Base-by-base conservation (phyloP, 441 rosid genomes). In the Oxalis stricta region DNA sequence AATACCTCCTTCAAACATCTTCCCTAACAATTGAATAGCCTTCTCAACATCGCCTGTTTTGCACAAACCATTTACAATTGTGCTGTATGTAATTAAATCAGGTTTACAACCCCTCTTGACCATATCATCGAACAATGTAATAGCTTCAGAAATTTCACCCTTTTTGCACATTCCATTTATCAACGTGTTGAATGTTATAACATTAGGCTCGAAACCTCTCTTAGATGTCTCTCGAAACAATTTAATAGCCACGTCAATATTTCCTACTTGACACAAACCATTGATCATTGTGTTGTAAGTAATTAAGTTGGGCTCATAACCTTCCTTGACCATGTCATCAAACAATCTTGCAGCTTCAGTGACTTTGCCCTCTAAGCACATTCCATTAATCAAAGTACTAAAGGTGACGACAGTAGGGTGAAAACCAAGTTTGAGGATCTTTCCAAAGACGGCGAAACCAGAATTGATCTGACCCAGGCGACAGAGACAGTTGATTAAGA, bases 51-150 rank as follows among this genome's bases (percentile, higher is more conserved):
- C 19, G 23, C 42, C 29, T 33, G 15, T 18, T 11, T 14, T 12
- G 28, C 38, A 34, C 16, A 52, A 31, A 35, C 44, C 30, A 24
- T 44, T 44, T 8, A 44, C 17, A 5, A 44, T 18, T 5, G 50
- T 26, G n/a, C n/a, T 44, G 24, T 53, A 47, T 17, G 58, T 44
- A 28, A 26, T 17, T n/a, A 50, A 14, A 51, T 50, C 31, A 51
- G 57, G 57, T 41, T 38, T 46, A 15, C 12, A 35, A 33, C 48
- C 45, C 29, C 21, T 36, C 20, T 20, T n/a, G 19, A 34, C 42
- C 24, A 52, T 52, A 17, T 43, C 43, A 9, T 53, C 3, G 9
- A 44, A 23, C 11, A 31, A 18, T 12, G 0, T 13, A 6, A 33
- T 28, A 2, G 40, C 17, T 17, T 46, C 5, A n/a, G 5, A 1